Percentiles rank a stretch among this genome's conserved stretches.
Conservation (phyloP, 345 rosid genomes). For the Eucalyptus polyanthemos region DNA sequence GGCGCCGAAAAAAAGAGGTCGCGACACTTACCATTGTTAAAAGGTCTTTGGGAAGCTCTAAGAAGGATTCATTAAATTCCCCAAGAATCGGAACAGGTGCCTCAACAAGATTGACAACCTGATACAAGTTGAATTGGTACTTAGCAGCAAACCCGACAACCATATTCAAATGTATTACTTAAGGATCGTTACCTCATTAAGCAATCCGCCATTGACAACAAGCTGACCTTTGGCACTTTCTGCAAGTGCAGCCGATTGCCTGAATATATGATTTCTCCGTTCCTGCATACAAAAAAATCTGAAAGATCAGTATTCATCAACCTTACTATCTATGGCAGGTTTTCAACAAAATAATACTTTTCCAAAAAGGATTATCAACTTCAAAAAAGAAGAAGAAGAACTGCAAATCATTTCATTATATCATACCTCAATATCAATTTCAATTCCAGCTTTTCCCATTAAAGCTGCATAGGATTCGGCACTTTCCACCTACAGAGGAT, state of each 20-base stretch:
- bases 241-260: constrained; percentile 48
- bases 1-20: too few species aligned
- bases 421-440: constrained; percentile 79
- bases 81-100: constrained; percentile 87
- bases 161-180: not conserved
- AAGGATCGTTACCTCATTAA: constrained; percentile 48
- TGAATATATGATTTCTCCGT: constrained; percentile 52
- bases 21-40: constrained; percentile 53
- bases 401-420: constrained; percentile 1
- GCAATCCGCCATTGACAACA: constrained; percentile 46
- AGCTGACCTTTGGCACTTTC: constrained; percentile 51
- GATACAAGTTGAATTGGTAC: not conserved
- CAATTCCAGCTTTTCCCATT: constrained; percentile 69
- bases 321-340: not conserved
- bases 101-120: constrained; percentile 97
- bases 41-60: constrained; percentile 88
- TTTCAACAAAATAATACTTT: not conserved
- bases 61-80: constrained; percentile 69
- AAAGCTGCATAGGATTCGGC: constrained; percentile 63
- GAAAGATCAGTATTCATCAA: not conserved
- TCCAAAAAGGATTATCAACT: not conserved
- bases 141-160: not conserved
- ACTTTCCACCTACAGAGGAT: constrained; percentile 36
- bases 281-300: constrained; percentile 22
- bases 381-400: not conserved